Base-by-base conservation (phyloP, 768 basidiomycete species). In the Amyloporia xantha region DNA sequence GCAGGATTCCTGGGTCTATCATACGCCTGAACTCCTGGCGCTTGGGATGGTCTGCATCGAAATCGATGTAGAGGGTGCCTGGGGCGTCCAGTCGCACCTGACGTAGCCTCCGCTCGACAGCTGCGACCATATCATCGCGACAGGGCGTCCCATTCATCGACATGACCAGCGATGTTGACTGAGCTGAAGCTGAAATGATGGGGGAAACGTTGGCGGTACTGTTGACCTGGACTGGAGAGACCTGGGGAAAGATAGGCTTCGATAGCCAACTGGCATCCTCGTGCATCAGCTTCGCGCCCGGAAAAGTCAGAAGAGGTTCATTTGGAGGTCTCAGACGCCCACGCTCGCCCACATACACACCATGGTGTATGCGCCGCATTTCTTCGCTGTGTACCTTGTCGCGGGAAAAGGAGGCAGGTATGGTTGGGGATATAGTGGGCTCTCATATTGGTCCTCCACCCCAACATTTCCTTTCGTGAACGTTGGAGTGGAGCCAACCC, bases 1-100 rank as follows among this genome's bases (percentile, higher is more conserved):
- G 76, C 45, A 77, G 58, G 57, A 91, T 90, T 12, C 85, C 87
- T 36, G 86, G 86, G 57, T 91, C 84, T 51, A 91, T 75, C 51
- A 91, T 69, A 36, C 89, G 73, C 40, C 89, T 75, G 62, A 91
- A 89, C 48, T 71, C 70, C 59, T 84, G 86, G 33, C 83, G 78
- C 47, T 74, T 76, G 45, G 83, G 84, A 56, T 84, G 79, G 52
- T 87, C 77, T 52, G 72, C 55, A 50, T 63, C 65, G 45, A 66
- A 66, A 6, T 54, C 52, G 25, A 50, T 33, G 42, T 58, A 54
- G 5, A 47, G 40, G 3, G 47, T 45, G 9, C 49, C 47, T 12
- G 47, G 46, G 3, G 50, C 48, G 9, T 52, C 23, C 44, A 52
- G 48, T 13, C 53, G 48, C 41, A 56, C 47, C 13, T 40, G 41